phyloP scores from a whole-genome alignment of 345 rosid species.

The Cardamine occulta region DNA sequence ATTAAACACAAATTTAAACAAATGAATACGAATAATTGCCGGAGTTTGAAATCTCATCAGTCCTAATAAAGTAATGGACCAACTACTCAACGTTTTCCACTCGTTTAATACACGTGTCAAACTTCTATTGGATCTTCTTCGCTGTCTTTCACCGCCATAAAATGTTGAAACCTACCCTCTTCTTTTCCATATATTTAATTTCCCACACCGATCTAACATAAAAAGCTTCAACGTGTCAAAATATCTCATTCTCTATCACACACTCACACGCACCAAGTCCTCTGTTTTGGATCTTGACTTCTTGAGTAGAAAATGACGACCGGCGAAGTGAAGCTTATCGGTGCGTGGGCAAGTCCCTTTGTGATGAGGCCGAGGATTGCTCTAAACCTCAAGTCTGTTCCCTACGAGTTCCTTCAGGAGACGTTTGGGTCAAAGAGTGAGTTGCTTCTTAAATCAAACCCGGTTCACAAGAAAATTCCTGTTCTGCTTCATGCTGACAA shows the following conservation, averaged over 20 bases:
- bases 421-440: slow-evolving; percentile 59
- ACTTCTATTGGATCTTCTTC: not conserved
- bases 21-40: not conserved
- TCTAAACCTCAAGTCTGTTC: slow-evolving; percentile 62
- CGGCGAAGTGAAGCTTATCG: slow-evolving; percentile 60
- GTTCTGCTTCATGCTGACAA: slow-evolving; percentile 67
- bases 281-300: slow-evolving; percentile 5
- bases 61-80: slow-evolving; percentile 22
- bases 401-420: slow-evolving; percentile 67
- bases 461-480: slow-evolving; percentile 80
- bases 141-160: slow-evolving; percentile 6
- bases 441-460: slow-evolving; percentile 71
- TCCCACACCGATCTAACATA: slow-evolving; percentile 7
- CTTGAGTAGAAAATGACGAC: slow-evolving; percentile 41
- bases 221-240: slow-evolving; percentile 2
- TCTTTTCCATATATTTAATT: slow-evolving; percentile 9
- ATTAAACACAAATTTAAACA: slow-evolving; percentile 9
- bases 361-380: slow-evolving; percentile 70
- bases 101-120: slow-evolving; percentile 19
- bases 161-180: slow-evolving; percentile 24
- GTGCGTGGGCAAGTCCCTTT: slow-evolving; percentile 75
- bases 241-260: not conserved
- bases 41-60: not conserved
- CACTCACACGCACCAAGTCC: not conserved
- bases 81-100: slow-evolving; percentile 22